phyloP scores from a whole-genome alignment of 1,284 basidiomycete genomes.

The Earliella scabrosa region DNA sequence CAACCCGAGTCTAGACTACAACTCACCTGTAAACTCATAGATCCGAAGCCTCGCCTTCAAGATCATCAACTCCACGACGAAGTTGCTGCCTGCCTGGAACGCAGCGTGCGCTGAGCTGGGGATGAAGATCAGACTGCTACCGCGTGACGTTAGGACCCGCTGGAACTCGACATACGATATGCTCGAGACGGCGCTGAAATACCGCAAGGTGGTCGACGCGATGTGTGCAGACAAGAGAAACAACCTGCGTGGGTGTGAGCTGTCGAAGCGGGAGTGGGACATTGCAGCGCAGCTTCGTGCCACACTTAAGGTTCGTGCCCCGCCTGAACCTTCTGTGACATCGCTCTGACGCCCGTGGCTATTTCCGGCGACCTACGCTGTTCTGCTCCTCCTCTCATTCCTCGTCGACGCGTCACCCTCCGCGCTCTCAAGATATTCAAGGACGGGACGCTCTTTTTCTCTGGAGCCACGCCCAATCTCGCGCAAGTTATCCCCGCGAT shows the following conservation, averaged over 20 bases:
- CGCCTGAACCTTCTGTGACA: too few relatives aligned
- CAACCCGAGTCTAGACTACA: neutral
- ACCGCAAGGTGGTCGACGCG: slow-evolving; percentile 26
- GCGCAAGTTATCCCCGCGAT: slow-evolving; percentile 34
- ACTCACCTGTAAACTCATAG: slow-evolving; percentile 18
- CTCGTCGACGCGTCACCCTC: too few relatives aligned
- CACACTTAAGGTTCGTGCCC: neutral
- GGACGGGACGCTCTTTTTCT: slow-evolving; percentile 34
- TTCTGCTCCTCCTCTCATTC: neutral
- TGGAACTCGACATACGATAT: slow-evolving; percentile 29
- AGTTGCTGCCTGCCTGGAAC: slow-evolving; percentile 37
- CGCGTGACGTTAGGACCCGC: slow-evolving; percentile 11
- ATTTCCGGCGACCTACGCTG: neutral
- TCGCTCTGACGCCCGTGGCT: neutral
- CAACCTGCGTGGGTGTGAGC: slow-evolving; percentile 31
- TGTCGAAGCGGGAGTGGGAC: slow-evolving; percentile 13
- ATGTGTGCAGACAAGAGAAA: slow-evolving; percentile 24
- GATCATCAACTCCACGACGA: slow-evolving; percentile 38
- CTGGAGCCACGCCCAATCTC: slow-evolving; percentile 24
- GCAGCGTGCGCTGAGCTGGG: slow-evolving; percentile 5
- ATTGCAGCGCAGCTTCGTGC: neutral
- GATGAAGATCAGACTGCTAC: slow-evolving; percentile 28
- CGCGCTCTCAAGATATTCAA: slow-evolving; percentile 30
- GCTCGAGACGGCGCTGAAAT: slow-evolving; percentile 31
- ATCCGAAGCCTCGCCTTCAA: slow-evolving; percentile 34